Conservation (phyloP, 2,329 filamentous ascomycete genomes). For the Stachybotrys elegans region DNA sequence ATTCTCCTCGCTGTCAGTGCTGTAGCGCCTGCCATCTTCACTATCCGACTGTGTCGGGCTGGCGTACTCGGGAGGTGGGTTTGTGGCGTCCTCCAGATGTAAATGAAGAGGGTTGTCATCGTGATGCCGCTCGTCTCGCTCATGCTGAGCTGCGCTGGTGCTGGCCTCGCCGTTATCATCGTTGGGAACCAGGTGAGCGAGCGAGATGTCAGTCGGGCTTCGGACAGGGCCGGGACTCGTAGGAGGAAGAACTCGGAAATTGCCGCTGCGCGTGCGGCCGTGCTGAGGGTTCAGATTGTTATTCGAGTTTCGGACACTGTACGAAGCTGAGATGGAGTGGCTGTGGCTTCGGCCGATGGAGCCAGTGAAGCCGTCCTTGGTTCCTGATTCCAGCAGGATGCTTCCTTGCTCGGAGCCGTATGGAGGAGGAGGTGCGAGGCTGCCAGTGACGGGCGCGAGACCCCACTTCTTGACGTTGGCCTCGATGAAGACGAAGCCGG, state of each 20-base stretch:
- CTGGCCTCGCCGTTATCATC: conserved; percentile 65
- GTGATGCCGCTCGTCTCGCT: conserved; percentile 18
- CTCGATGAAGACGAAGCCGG: conserved; percentile 98
- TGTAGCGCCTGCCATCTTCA: conserved; percentile 48
- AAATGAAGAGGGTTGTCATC: conserved; percentile 33
- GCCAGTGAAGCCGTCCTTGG: conserved; percentile 51
- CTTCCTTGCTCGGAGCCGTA: conserved; percentile 97
- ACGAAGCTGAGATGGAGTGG: conserved; percentile 36
- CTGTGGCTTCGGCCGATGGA: conserved; percentile 39
- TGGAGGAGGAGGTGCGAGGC: conserved; percentile 87
- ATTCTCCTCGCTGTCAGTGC: conserved; percentile 53
- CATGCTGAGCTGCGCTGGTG: conserved; percentile 17
- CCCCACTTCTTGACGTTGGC: conserved; percentile 99
- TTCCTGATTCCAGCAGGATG: conserved; percentile 84
- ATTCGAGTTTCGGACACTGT: conserved; percentile 34
- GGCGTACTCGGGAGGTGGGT: conserved; percentile 67
- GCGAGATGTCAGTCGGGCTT: conserved; percentile 91
- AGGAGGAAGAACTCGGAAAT: conserved; percentile 68
- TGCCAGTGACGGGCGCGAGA: conserved; percentile 90
- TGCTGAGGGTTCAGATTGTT: conserved; percentile 54
- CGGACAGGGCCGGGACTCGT: conserved; percentile 84
- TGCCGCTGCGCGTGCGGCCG: conserved; percentile 70
- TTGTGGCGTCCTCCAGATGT: conserved; percentile 49
- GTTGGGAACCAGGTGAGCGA: conserved; percentile 72
- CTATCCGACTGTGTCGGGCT: conserved; percentile 59